These are phyloP conservation scores for Penicillium chermesinum DNA, from an alignment of 495 filamentous ascomycete species.

Conservation along the genomic window DNA sequence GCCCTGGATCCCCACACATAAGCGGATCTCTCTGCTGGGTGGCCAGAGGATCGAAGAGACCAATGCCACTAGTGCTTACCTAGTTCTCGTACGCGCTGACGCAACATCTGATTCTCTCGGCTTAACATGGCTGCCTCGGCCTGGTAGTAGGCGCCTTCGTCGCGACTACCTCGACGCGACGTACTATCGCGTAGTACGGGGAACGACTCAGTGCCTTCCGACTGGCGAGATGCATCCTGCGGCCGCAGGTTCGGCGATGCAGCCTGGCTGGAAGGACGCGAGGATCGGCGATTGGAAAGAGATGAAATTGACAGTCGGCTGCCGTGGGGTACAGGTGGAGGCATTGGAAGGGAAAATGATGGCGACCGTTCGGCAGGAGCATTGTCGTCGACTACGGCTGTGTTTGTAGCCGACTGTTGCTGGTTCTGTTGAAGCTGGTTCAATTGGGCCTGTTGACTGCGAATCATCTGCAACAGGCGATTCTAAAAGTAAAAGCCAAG, in stretches of 20 bases:
- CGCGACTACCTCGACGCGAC: conserved; percentile 49
- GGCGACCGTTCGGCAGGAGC: conserved; percentile 59
- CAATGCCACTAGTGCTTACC: conserved; percentile 21
- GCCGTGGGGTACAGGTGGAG: conserved; percentile 26
- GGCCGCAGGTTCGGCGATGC: conserved; percentile 36
- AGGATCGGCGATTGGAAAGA: conserved; percentile 48
- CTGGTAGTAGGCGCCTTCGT: conserved; percentile 85
- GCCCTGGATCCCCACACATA: too few relatives aligned
- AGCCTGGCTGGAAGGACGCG: conserved; percentile 32
- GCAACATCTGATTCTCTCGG: conserved; percentile 92
- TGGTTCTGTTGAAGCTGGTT: conserved; percentile 54
- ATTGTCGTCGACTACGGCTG: conserved; percentile 61
- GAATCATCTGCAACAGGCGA: conserved; percentile 83
- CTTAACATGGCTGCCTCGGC: conserved; percentile 82
- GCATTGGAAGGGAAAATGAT: conserved; percentile 41
- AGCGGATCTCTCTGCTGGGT: too few relatives aligned
- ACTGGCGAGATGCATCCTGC: conserved; percentile 21
- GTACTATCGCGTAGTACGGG: conserved; percentile 22
- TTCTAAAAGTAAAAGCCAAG: conserved; percentile 50
- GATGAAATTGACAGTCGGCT: conserved; percentile 32
- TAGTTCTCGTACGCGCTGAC: conserved; percentile 76
- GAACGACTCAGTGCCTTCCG: conserved; percentile 28
- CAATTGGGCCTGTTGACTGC: conserved; percentile 79
- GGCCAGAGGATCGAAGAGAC: too few relatives aligned
- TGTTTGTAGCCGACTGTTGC: conserved; percentile 20